phyloP scores from a whole-genome alignment of 495 filamentous ascomycete species.

The Penicillium steckii region DNA sequence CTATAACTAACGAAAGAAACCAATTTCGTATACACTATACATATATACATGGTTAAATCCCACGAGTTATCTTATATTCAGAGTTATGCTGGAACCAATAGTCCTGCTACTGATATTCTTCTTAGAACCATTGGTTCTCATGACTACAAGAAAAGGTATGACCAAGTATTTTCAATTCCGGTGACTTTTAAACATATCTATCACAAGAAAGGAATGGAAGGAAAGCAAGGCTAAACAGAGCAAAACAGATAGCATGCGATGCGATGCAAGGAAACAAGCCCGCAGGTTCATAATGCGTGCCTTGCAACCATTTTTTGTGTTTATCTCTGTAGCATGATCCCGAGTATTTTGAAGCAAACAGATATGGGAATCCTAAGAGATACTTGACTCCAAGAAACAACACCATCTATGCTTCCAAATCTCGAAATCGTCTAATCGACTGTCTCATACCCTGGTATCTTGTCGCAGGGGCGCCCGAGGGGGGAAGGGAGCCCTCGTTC shows the following conservation, averaged over 20 bases:
- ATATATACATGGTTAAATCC: no score
- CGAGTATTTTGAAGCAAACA: conserved; percentile 22
- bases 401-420: conserved; percentile 18
- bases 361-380: conserved; percentile 12
- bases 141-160: no score
- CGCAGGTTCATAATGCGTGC: conserved; percentile 32
- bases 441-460: conserved; percentile 25
- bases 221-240: conserved; percentile 42
- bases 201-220: conserved; percentile 43
- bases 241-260: conserved; percentile 28
- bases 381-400: conserved; percentile 5
- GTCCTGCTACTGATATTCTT: no score
- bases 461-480: conserved; percentile 23
- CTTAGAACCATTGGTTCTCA: no score
- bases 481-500: conserved; percentile 11
- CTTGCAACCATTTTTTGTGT: conserved; percentile 31
- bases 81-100: no score
- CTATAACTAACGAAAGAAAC: no score
- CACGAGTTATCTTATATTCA: no score
- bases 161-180: conserved; percentile 35
- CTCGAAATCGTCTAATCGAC: conserved; percentile 22
- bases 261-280: conserved; percentile 27
- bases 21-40: no score
- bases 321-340: conserved; percentile 31
- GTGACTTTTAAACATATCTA: conserved; percentile 46